phyloP scores from a whole-genome alignment of 495 filamentous ascomycete genomes.

The Penicillium macrosclerotiorum region DNA sequence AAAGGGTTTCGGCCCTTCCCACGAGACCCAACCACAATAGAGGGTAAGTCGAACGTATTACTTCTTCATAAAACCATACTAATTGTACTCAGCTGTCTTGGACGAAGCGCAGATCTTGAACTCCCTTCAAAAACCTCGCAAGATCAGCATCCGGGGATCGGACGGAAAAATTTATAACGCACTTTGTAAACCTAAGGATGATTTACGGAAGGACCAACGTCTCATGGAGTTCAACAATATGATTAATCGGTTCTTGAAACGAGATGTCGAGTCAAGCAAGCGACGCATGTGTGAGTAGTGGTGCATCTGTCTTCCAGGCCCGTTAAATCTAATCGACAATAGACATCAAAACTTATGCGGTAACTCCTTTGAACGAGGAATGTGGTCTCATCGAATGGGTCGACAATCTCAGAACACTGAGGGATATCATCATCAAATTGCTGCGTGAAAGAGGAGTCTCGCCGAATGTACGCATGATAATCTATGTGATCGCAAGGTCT shows the following conservation, averaged over 20 bases:
- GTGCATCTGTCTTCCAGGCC: neutral
- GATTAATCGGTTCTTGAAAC: constrained; percentile 91
- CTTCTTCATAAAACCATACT: constrained; percentile 34
- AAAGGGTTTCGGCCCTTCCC: constrained; percentile 82
- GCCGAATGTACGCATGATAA: constrained; percentile 44
- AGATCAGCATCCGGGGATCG: constrained; percentile 81
- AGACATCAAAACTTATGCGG: constrained; percentile 94
- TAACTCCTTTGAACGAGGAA: constrained; percentile 95
- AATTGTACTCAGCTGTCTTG: constrained; percentile 55
- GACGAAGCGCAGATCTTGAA: constrained; percentile 88
- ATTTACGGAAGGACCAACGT: constrained; percentile 92
- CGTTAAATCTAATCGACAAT: constrained; percentile 21
- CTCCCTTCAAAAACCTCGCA: constrained; percentile 89
- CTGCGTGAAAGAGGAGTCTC: constrained; percentile 68
- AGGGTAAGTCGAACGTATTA: constrained; percentile 32
- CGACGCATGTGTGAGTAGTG: constrained; percentile 62
- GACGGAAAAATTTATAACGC: constrained; percentile 86
- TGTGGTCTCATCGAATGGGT: constrained; percentile 99
- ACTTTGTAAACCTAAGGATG: constrained; percentile 96
- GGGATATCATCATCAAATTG: constrained; percentile 80
- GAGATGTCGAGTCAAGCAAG: constrained; percentile 84
- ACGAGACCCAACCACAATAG: constrained; percentile 58
- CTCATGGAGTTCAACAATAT: constrained; percentile 99
- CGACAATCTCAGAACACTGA: constrained; percentile 89
- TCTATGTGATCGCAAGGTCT: no score